Conservation (phyloP, 371 early-diverging fungal genomes). For the Mortierella sp. region DNA sequence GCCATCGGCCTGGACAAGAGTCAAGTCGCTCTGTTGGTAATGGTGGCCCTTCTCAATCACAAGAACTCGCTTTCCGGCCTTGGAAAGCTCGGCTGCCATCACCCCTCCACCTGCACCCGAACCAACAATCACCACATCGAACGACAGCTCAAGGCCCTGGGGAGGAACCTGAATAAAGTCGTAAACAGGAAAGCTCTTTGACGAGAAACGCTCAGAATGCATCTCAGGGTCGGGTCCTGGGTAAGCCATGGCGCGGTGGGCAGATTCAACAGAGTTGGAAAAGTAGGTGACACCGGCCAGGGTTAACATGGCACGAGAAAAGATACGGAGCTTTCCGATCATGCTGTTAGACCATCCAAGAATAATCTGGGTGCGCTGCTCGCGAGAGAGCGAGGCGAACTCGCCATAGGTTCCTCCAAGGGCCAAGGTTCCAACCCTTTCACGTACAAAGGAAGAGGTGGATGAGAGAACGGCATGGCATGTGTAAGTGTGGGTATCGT, state of each 20-base stretch:
- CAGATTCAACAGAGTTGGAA: conserved; percentile 27
- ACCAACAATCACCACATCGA: conserved; percentile 82
- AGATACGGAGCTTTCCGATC: conserved; percentile 64
- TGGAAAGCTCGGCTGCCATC: conserved; percentile 77
- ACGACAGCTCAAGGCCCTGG: conserved; percentile 56
- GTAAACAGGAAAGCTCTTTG: conserved; percentile 53
- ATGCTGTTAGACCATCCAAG: conserved; percentile 63
- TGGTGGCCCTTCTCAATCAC: conserved; percentile 84
- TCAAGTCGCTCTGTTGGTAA: conserved; percentile 67
- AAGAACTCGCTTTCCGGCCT: conserved; percentile 78
- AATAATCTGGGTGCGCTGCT: conserved; percentile 66
- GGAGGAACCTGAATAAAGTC: conserved; percentile 57
- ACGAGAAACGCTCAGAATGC: conserved; percentile 52
- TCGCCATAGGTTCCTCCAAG: conserved; percentile 67
- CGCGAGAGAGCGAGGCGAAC: conserved; percentile 63
- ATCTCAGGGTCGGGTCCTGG: conserved; percentile 63
- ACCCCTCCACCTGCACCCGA: conserved; percentile 87
- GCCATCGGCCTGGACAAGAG: conserved; percentile 64
- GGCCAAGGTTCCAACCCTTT: conserved; percentile 67
- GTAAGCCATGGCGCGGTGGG: conserved; percentile 62
- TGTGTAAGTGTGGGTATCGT: neutral
- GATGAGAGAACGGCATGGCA: neutral
- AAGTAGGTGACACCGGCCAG: conserved; percentile 33
- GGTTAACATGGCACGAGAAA: conserved; percentile 32
- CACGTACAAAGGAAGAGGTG: neutral